Evolutionary conservation across 2,329 filamentous ascomycete genomes (phyloP).

Genomic region (Ceratocystis eucalypticola): DNA sequence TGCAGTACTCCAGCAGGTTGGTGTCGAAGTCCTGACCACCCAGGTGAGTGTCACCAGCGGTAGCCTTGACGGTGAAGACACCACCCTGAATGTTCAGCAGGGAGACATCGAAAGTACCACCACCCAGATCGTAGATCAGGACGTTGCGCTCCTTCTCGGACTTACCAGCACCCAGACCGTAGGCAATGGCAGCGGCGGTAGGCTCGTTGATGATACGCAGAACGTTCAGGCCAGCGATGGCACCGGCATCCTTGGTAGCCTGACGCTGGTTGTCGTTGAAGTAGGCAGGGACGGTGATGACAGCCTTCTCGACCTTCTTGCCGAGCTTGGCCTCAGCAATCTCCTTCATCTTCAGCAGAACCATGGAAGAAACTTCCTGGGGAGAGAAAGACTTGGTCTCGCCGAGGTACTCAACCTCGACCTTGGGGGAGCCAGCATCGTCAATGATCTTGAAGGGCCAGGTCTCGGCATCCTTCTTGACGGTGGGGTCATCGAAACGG

Average conservation of each 20-base stretch:
- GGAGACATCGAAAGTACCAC: conserved; percentile 99
- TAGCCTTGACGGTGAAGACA: conserved; percentile 98
- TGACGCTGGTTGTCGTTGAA: conserved; percentile 99
- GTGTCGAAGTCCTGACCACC: conserved; percentile 96
- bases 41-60: conserved; percentile 91
- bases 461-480: conserved; percentile 97
- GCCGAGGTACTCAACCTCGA: conserved; percentile 89
- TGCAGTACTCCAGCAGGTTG: conserved; percentile 90
- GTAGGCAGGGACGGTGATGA: conserved; percentile 97
- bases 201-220: conserved; percentile 99
- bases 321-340: conserved; percentile 96
- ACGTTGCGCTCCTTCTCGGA: conserved; percentile 97
- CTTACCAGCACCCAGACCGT: conserved; percentile 91
- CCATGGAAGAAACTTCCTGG: conserved; percentile 98
- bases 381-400: conserved; percentile 94
- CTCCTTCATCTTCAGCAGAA: conserved; percentile 99
- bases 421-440: conserved; percentile 73
- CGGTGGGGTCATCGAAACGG: conserved; percentile 84
- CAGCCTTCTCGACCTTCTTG: conserved; percentile 97
- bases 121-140: conserved; percentile 98
- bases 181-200: conserved; percentile 93
- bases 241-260: conserved; percentile 97
- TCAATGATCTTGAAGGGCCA: conserved; percentile 99
- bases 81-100: conserved; percentile 97
- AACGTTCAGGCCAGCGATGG: conserved; percentile 92